A percentile compares a stretch with the other conserved stretches of the same genome.
Conservation (phyloP, 148 eudicot genomes). For the Heliosperma pusillum region DNA sequence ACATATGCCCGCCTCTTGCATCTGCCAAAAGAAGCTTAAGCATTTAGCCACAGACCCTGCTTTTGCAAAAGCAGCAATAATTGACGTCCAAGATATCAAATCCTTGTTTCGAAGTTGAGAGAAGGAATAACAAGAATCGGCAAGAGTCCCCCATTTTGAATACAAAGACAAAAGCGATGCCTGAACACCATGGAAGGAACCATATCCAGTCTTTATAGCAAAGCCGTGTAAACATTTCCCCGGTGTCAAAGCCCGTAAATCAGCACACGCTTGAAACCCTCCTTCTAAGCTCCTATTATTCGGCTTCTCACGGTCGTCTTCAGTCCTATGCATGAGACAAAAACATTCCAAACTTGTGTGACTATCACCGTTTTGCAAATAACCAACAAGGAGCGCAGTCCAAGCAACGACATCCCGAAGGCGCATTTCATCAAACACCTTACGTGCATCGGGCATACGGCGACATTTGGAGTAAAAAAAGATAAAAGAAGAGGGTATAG, state of each 20-base stretch:
- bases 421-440: constrained; percentile 53
- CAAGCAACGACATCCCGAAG: constrained; percentile 52
- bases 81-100: constrained; percentile 60
- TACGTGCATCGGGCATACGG: constrained; percentile 37
- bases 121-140: constrained; percentile 45
- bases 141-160: constrained; percentile 49
- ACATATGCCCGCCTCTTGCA: constrained; percentile 42
- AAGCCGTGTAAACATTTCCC: constrained; percentile 65
- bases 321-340: constrained; percentile 49
- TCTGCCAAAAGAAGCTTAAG: constrained; percentile 39
- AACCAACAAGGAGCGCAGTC: constrained; percentile 68
- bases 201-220: constrained; percentile 51
- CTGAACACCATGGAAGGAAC: constrained; percentile 28
- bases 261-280: constrained; percentile 66
- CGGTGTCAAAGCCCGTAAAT: constrained; percentile 44
- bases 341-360: constrained; percentile 49
- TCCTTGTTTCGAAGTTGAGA: constrained; percentile 46
- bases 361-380: constrained; percentile 62
- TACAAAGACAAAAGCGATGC: constrained; percentile 66
- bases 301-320: constrained; percentile 41
- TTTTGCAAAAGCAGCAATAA: constrained; percentile 53
- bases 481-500: constrained; percentile 62
- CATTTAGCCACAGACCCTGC: constrained; percentile 35
- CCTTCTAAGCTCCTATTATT: constrained; percentile 71
- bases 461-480: constrained; percentile 67